Percentiles rank a stretch among this genome's conserved stretches.
Evolutionary conservation across 2,329 filamentous ascomycete species (phyloP).

Genomic region (Trichoderma sp.): DNA sequence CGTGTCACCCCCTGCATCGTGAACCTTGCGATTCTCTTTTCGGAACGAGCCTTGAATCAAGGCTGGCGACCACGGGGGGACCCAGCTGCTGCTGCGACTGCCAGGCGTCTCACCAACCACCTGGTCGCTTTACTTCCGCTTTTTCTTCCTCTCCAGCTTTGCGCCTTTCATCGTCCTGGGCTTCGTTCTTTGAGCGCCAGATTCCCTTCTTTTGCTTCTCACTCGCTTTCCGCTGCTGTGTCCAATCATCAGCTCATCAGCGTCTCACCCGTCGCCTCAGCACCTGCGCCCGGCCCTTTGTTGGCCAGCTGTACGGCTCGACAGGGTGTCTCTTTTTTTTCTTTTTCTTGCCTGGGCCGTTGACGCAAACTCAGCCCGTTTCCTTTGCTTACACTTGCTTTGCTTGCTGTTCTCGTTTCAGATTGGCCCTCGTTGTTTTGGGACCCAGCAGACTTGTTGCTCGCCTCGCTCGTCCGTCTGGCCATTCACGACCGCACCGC

Average conservation of each 20-base stretch:
- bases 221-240: neutral
- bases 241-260: conserved; percentile 9
- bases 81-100: neutral
- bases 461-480: conserved; percentile 2
- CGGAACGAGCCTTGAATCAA: conserved; percentile 6
- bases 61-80: conserved; percentile 7
- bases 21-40: conserved; percentile 16
- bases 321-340: neutral
- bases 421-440: conserved; percentile 25
- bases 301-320: conserved; percentile 6
- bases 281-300: conserved; percentile 9
- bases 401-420: conserved; percentile 6
- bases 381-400: neutral
- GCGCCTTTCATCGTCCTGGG: neutral
- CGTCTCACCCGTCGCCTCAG: conserved; percentile 18
- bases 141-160: neutral
- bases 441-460: neutral
- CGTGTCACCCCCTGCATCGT: conserved; percentile 20
- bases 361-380: conserved; percentile 14
- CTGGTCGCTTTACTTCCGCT: neutral
- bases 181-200: neutral
- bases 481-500: neutral
- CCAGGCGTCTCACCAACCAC: conserved; percentile 11
- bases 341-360: neutral
- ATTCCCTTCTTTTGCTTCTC: conserved; percentile 11